These are phyloP conservation scores for Stemphylium vesicarium DNA, from an alignment of 2,329 filamentous ascomycete species.

Conservation along the genomic window DNA sequence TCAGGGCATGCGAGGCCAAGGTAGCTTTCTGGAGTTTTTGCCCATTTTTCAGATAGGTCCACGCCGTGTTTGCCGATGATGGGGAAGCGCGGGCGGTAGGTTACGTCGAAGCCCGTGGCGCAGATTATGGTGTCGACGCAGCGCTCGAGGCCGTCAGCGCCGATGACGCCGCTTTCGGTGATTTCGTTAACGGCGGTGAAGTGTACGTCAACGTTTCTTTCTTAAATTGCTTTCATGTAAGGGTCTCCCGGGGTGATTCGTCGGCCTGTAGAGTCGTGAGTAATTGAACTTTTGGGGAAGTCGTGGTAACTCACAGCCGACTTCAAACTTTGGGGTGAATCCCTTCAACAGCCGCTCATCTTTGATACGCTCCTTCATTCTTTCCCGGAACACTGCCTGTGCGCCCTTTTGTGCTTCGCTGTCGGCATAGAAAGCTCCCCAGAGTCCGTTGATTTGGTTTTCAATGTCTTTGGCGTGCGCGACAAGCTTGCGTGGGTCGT, in stretches of 20 bases:
- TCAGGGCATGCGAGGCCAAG: constrained; percentile 52
- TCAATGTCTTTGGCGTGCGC: constrained; percentile 56
- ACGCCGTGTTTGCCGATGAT: constrained; percentile 52
- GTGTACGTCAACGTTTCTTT: constrained; percentile 59
- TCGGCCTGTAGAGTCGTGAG: constrained; percentile 33
- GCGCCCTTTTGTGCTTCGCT: constrained; percentile 50
- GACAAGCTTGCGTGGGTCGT: constrained; percentile 51
- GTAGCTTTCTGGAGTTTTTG: constrained; percentile 49
- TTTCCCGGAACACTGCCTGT: constrained; percentile 48
- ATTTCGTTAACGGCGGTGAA: constrained; percentile 56
- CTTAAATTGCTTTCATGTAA: constrained; percentile 59
- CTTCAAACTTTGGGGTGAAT: constrained; percentile 55
- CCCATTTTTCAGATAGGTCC: constrained; percentile 51
- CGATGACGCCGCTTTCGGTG: constrained; percentile 55
- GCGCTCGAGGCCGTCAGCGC: constrained; percentile 51
- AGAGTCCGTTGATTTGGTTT: constrained; percentile 56
- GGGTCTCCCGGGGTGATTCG: constrained; percentile 58
- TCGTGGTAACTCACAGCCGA: constrained; percentile 48
- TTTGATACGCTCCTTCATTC: constrained; percentile 60
- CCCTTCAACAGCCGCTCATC: constrained; percentile 58
- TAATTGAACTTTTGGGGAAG: not conserved
- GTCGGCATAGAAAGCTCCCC: constrained; percentile 55
- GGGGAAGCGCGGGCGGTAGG: constrained; percentile 52
- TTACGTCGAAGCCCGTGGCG: constrained; percentile 55
- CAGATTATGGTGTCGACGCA: constrained; percentile 54